Conservation (phyloP, 1,284 basidiomycete genomes). For the Leccinum variabile region DNA sequence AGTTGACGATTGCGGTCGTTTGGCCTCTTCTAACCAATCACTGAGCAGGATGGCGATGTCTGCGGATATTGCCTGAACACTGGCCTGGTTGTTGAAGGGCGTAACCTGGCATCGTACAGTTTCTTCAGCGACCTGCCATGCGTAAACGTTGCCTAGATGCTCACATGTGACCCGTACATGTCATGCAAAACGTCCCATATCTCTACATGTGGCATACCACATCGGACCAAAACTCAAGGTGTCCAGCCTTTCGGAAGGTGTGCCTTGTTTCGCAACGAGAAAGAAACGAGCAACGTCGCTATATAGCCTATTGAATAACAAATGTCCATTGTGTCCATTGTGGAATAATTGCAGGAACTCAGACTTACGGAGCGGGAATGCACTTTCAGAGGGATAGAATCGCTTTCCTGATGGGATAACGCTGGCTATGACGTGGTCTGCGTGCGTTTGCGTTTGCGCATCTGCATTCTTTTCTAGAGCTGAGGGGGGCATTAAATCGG, state of each 20-base stretch:
- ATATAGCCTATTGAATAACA: conserved; percentile 55
- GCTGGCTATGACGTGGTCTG: conserved; percentile 62
- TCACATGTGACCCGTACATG: conserved; percentile 85
- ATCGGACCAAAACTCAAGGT: conserved; percentile 72
- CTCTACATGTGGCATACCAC: conserved; percentile 71
- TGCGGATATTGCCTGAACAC: too few species aligned
- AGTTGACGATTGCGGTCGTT: too few species aligned
- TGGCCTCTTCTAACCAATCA: too few species aligned
- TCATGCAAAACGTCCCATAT: conserved; percentile 85
- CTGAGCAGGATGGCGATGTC: too few species aligned
- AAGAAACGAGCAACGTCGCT: conserved; percentile 67
- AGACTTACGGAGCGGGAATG: conserved; percentile 79
- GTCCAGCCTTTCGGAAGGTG: conserved; percentile 75
- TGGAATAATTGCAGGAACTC: not conserved
- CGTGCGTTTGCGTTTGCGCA: conserved; percentile 47
- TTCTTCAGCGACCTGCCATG: conserved; percentile 4
- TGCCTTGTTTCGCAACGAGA: conserved; percentile 62
- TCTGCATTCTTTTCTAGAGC: conserved; percentile 52
- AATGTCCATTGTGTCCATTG: conserved; percentile 5
- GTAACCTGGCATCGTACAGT: conserved; percentile 54
- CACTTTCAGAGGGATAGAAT: conserved; percentile 89
- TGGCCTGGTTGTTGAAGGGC: conserved; percentile 58
- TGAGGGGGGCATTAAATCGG: conserved; percentile 27
- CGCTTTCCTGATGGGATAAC: conserved; percentile 75
- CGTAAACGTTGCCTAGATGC: conserved; percentile 21